Conservation (phyloP, 495 filamentous ascomycete species). For the Thermothielavioides terrestris region DNA sequence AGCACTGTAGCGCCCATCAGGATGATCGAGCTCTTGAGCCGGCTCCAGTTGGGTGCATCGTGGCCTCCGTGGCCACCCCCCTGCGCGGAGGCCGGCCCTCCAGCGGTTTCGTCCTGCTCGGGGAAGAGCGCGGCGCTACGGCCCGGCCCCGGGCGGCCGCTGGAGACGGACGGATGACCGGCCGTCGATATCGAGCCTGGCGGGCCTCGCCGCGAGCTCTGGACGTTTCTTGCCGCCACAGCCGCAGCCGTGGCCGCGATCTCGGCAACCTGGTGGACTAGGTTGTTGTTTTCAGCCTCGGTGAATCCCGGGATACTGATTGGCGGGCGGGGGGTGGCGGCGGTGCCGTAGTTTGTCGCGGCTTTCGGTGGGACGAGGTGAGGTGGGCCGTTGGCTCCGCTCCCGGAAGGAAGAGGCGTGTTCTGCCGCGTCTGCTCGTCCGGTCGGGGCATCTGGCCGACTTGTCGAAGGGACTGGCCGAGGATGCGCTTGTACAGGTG, state of each 20-base stretch:
- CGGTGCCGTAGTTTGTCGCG: conserved; percentile 31
- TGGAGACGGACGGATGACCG: conserved; percentile 15
- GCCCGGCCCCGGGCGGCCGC: conserved; percentile 25
- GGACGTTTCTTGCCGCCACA: conserved; percentile 71
- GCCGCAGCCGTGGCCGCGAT: conserved; percentile 87
- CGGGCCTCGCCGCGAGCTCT: conserved; percentile 19
- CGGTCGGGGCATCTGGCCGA: conserved; percentile 51
- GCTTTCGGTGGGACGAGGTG: conserved; percentile 67
- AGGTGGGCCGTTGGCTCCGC: conserved; percentile 38
- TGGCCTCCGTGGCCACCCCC: conserved; percentile 59
- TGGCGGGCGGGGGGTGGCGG: conserved; percentile 28
- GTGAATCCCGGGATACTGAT: conserved; percentile 60
- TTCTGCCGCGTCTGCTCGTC: conserved; percentile 40
- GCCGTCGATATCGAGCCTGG: conserved; percentile 14
- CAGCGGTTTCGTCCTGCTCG: conserved; percentile 32
- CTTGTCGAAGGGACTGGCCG: conserved; percentile 75
- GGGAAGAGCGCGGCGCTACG: conserved; percentile 33
- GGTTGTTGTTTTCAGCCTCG: conserved; percentile 66
- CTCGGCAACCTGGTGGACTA: conserved; percentile 79
- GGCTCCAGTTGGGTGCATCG: conserved; percentile 96
- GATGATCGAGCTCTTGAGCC: conserved; percentile 79
- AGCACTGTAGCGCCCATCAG: conserved; percentile 82
- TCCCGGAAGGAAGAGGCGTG: conserved; percentile 27
- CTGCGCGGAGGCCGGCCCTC: conserved; percentile 30
- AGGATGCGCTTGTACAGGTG: conserved; percentile 89